These are phyloP conservation scores for Paraglomus occultum DNA, from an alignment of 192 early-diverging fungal genomes.

Conservation along the genomic window DNA sequence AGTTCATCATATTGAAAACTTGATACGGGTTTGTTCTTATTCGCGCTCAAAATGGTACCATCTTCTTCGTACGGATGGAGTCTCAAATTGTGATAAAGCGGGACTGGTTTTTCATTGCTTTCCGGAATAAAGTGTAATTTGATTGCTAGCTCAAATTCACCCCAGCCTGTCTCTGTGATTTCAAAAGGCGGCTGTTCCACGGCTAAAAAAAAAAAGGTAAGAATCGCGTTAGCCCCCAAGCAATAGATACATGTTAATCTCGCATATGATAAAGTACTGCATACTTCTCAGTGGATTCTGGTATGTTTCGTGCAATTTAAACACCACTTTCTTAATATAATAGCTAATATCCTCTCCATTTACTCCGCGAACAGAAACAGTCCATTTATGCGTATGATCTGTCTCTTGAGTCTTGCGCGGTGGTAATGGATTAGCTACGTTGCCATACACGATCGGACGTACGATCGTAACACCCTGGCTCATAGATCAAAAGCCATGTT, in stretches of 20 bases:
- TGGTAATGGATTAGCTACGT: conserved; percentile 69
- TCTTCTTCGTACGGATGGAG: conserved; percentile 86
- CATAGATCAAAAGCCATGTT: too few species aligned
- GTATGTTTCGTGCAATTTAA: conserved; percentile 97
- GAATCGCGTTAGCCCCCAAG: background rate
- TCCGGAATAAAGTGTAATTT: conserved; percentile 82
- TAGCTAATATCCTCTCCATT: conserved; percentile 85
- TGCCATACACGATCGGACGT: conserved; percentile 87
- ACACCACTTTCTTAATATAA: conserved; percentile 85
- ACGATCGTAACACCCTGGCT: conserved; percentile 61
- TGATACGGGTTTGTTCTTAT: conserved; percentile 63
- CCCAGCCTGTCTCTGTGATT: conserved; percentile 97
- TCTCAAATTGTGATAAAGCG: conserved; percentile 86
- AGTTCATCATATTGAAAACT: conserved; percentile 83
- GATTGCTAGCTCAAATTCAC: conserved; percentile 96
- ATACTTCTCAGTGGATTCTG: conserved; percentile 66
- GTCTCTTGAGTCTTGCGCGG: conserved; percentile 64
- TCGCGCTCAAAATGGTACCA: conserved; percentile 48
- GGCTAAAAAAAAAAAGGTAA: conserved; percentile 45
- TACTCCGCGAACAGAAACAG: conserved; percentile 79
- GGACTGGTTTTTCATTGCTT: conserved; percentile 76
- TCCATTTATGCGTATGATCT: conserved; percentile 97
- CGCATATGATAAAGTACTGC: background rate
- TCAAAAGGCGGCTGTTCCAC: conserved; percentile 87
- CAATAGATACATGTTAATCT: too few species aligned